Evolutionary conservation across 2,329 filamentous ascomycete species (phyloP).

Genomic region (Ilyonectria destructans): DNA sequence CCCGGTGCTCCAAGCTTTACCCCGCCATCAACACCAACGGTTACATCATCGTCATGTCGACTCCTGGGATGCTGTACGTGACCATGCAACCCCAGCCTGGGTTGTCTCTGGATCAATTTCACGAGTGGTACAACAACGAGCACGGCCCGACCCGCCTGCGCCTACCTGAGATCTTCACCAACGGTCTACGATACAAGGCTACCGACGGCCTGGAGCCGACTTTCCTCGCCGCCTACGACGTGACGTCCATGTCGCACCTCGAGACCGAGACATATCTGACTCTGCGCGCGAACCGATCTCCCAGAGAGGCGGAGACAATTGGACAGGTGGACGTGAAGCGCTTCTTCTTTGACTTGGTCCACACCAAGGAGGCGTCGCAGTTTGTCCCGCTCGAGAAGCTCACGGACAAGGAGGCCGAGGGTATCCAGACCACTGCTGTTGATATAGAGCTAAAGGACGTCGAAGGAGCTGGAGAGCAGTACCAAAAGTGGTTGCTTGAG

Average conservation of each 20-base stretch:
- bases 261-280: slow-evolving; percentile 79
- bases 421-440: slow-evolving; percentile 75
- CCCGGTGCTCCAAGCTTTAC: not conserved
- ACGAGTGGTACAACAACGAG: slow-evolving; percentile 96
- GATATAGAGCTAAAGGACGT: slow-evolving; percentile 69
- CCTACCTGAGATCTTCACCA: slow-evolving; percentile 80
- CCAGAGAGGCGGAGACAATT: slow-evolving; percentile 69
- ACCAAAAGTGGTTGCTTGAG: slow-evolving; percentile 80
- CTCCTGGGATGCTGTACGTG: slow-evolving; percentile 84
- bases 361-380: slow-evolving; percentile 68
- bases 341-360: slow-evolving; percentile 79
- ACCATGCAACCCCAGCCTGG: slow-evolving; percentile 85
- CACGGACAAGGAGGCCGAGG: slow-evolving; percentile 71
- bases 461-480: slow-evolving; percentile 67
- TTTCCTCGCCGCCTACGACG: slow-evolving; percentile 88
- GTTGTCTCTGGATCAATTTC: slow-evolving; percentile 80
- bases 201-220: slow-evolving; percentile 75
- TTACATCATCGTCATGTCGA: slow-evolving; percentile 57
- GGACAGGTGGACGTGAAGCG: slow-evolving; percentile 76
- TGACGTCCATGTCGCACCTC: slow-evolving; percentile 81
- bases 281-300: slow-evolving; percentile 72
- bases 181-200: slow-evolving; percentile 85
- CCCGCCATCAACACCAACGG: slow-evolving; percentile 8
- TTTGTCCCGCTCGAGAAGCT: slow-evolving; percentile 75
- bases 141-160: slow-evolving; percentile 88